Base-by-base conservation (phyloP, 2,329 filamentous ascomycete species). In the Monosporascus sp. region DNA sequence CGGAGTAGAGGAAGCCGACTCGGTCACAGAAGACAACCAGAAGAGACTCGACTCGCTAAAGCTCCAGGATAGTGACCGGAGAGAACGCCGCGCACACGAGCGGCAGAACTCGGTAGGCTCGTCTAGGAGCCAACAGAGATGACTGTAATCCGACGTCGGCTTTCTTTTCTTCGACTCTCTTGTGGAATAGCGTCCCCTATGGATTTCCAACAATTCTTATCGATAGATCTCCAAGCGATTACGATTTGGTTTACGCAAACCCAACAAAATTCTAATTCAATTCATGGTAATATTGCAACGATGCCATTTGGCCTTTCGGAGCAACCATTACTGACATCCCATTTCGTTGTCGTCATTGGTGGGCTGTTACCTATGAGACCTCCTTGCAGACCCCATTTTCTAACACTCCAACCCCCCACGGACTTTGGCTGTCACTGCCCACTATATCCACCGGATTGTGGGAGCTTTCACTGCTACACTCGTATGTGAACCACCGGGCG, bases 21-120 rank as follows among this genome's bases (percentile, higher is more conserved):
- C 85, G 4, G 79, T 86, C 49, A 85, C 88, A 49, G 89, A 93
- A 62, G 90, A 94, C 64, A 93, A 87, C 68, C 87, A 90, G 71
- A 89, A 92, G 74, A 83, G 90, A 62, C 80, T 97, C 60, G 90
- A 97, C 72, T 92, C 90, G 50, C 78, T 97, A 63, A 91, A 94
- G 70, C 78, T 97, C 65, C 89, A 96, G 69, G 93, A 97, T 70
- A 89, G 81, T 62, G 86, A 89, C 61, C 79, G 82, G 61, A 75
- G 72, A 63, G 76, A 76, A 52, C 72, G 76, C 58, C 79, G 78
- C 57, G 75, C 74, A 53, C 81, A 84, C 62, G 83, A 86, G 67
- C 79, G 82, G 60, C 80, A 85, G 68, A 78, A 73, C 63, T 84
- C 82, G 58, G 76, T 78, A 65, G 75, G 81, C 56, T 83, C 79